A percentile compares a stretch with the other conserved stretches of the same genome.
These are phyloP conservation scores for Aspergillus asperescens DNA, from an alignment of 495 filamentous ascomycete genomes.

Conservation along the genomic window DNA sequence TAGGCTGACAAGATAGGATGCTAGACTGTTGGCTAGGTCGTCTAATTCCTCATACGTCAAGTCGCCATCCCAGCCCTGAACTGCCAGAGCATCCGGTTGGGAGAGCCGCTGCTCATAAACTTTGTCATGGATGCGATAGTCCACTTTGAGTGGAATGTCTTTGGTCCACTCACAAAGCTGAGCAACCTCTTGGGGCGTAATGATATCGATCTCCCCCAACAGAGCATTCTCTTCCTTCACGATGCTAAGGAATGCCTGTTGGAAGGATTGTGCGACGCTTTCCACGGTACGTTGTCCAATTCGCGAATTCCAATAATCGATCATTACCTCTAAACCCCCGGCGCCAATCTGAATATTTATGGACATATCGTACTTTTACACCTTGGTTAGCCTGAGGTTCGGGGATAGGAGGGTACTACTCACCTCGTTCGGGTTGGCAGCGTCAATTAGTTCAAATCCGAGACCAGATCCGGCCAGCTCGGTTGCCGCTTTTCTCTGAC, in stretches of 20 bases:
- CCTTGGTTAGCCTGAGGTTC: not conserved
- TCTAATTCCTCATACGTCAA: conserved; percentile 15
- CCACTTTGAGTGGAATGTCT: not conserved
- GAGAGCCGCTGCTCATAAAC: conserved; percentile 4
- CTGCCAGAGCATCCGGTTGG: conserved; percentile 5
- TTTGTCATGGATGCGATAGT: conserved; percentile 10
- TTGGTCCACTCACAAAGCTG: conserved; percentile 8
- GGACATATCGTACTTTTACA: conserved; percentile 6
- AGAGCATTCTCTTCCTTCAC: not conserved
- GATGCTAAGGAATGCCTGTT: conserved; percentile 5
- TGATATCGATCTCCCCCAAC: conserved; percentile 5
- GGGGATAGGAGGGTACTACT: not conserved
- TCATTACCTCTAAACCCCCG: conserved; percentile 1
- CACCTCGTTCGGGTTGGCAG: conserved; percentile 9
- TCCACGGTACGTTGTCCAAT: conserved; percentile 1
- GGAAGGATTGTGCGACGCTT: conserved; percentile 1
- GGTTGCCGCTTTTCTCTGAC: conserved; percentile 7
- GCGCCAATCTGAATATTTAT: conserved; percentile 1
- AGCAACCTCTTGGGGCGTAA: not conserved
- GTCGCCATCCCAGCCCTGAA: conserved; percentile 10
- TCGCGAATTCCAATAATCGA: conserved; percentile 12
- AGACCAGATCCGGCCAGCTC: conserved; percentile 7
- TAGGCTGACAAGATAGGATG: conserved; percentile 19
- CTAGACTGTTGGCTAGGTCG: conserved; percentile 21
- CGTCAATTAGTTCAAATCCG: conserved; percentile 7